Base-by-base conservation (phyloP, 768 basidiomycete species). In the Lactarius akahatsu region DNA sequence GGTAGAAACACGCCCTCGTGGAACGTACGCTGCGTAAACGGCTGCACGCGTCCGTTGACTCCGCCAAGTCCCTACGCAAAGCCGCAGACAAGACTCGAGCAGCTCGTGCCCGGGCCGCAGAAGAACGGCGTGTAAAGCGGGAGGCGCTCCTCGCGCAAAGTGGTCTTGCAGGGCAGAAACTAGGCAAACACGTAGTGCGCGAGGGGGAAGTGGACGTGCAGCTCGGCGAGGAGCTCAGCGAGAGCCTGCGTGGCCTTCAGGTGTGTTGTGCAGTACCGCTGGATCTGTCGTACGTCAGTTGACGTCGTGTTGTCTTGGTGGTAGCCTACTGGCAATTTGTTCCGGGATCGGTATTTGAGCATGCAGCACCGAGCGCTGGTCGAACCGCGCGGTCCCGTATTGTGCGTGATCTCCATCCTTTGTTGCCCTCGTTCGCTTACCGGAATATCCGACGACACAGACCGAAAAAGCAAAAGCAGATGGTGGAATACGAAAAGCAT, bases 301-400 rank as follows among this genome's bases (percentile, higher is more conserved):
- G 57, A 52, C 30, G 18, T 47, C 13, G 15, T 60, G 28, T 28
- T 26, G 41, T 41, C 23, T 63, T 28, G 30, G 28, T 11, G 38
- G 47, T 47, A 96, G 94, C 92, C 92, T 20, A 94, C 97, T 79
- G 95, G 95, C 30, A 97, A 96, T 74, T 78, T 95, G 40, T 96
- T 96, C 83, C 84, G 87, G 28, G 95, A 97, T 74, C 86, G 93
- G 1, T 94, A 94, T 79, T 76, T 89, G 36, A 94, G 90, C 74
- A 78, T 97, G 73, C 94, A 96, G 72, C 91, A 95, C 68, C 83
- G 94, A 34, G 92, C 91, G 0, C 81, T 96, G 45, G 78, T 96
- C 58, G 95, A 97, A 74, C 94, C 95, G 20, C 86, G 94, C 20
- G 84, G 85, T n/a, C 89, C 83, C 30, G 86, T 94, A 45, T 64